Base-by-base conservation (phyloP, 2,329 filamentous ascomycete species). In the Botrytis deweyae region DNA sequence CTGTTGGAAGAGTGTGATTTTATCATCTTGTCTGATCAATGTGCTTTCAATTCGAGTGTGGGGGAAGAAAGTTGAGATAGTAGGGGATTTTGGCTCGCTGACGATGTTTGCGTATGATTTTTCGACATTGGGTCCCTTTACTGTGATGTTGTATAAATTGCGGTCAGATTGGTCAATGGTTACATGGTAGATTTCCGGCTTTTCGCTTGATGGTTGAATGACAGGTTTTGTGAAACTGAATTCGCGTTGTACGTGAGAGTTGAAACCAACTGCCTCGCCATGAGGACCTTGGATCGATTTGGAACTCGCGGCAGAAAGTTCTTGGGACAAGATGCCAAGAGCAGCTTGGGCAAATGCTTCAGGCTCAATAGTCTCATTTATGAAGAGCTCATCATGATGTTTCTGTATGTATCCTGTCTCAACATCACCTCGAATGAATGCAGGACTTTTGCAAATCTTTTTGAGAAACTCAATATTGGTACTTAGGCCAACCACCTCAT, bases 401-500 rank as follows among this genome's bases (percentile, higher is more conserved):
- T 97, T 97, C 72, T 95, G 91, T 77, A 99, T 98, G 81, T 97
- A 99, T 1, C 95, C 95, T 0, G 96, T 99, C 83, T 99, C 95
- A 22, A 99, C 94, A 33, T 96, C 90, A 14, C 95, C 96, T 18
- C 88, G 88, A 73, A 97, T 88, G 80, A 99, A 99, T 68, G 92
- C 93, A 0, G 89, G 88, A 74, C 92, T 94, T 64, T 90, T 88
- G 81, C 94, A 97, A 73, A 98, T 87, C 14, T 91, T 88, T 85
- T 98, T 98, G 74, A 99, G 84, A 80, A 99, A 99, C 82, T 98
- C 96, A 75, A 99, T 95, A 81, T 99, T 99, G 10, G 96, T 99
- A 80, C 93, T 92, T 12, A 97, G 89, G 0, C 96, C 96, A 4
- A 95, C 96, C 18, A 99, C 91, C 83, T 99, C 94, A 81, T 98